Percentiles rank a stretch among this genome's conserved stretches.
Evolutionary conservation across 176 grass and related monocot species (phyloP).

Genomic region (Triticum timopheevii): DNA sequence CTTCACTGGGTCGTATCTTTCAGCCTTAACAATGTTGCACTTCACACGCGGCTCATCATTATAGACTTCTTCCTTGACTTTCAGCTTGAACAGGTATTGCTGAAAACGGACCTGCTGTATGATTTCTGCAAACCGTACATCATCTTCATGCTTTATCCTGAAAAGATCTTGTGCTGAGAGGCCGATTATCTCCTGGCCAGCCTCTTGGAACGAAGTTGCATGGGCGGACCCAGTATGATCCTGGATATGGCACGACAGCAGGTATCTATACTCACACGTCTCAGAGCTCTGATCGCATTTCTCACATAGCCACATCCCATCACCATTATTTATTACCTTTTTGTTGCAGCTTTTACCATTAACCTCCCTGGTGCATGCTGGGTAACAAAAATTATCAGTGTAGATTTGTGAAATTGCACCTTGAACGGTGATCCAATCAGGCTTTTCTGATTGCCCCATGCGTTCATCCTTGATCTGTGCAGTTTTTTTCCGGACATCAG

Average conservation of each 20-base stretch:
- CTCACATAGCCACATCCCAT: conserved; percentile 79
- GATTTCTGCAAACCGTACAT: conserved; percentile 53
- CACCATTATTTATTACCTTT: conserved; percentile 86
- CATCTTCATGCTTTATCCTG: conserved; percentile 56
- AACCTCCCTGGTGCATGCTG: conserved; percentile 46
- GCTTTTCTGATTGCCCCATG: conserved; percentile 60
- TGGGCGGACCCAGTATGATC: conserved; percentile 68
- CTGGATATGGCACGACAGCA: conserved; percentile 65
- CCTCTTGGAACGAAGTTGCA: conserved; percentile 73
- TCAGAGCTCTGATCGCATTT: conserved; percentile 48
- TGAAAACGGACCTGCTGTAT: conserved; percentile 54
- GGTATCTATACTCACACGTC: conserved; percentile 74
- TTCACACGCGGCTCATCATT: conserved; percentile 65
- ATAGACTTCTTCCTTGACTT: conserved; percentile 68
- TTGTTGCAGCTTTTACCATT: conserved; percentile 63
- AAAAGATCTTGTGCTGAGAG: conserved; percentile 46
- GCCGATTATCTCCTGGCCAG: conserved; percentile 56
- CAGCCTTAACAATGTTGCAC: conserved; percentile 47
- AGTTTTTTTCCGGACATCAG: conserved; percentile 56
- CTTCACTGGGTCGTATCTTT: conserved; percentile 39
- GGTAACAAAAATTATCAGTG: conserved; percentile 69
- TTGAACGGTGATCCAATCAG: conserved; percentile 72
- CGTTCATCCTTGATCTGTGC: conserved; percentile 82
- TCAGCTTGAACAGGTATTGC: conserved; percentile 73
- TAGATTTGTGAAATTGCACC: conserved; percentile 49